A percentile compares a stretch with the other conserved stretches of the same genome.
phyloP scores from a whole-genome alignment of 805 yeast species.

The Wickerhamiella occidentalis region DNA sequence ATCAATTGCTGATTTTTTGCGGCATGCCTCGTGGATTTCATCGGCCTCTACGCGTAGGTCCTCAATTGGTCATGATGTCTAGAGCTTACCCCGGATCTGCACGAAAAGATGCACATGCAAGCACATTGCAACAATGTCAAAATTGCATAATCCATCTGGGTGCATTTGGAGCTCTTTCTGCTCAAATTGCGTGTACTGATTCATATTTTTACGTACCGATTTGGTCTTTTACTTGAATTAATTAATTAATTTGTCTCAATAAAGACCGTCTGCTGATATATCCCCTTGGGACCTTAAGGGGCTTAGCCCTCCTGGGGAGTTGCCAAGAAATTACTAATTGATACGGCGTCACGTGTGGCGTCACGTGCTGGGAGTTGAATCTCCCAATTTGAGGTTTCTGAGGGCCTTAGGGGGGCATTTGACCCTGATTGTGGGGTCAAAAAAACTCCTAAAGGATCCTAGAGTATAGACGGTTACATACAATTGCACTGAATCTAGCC shows the following conservation, averaged over 20 bases:
- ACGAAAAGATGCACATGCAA: not conserved
- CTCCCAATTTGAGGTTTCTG: not conserved
- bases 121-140: not conserved
- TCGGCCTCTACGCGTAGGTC: not conserved
- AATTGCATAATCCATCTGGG: not conserved
- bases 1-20: not conserved
- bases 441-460: constrained; percentile 1
- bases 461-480: no score
- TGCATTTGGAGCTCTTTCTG: not conserved
- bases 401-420: not conserved
- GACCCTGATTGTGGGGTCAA: not conserved
- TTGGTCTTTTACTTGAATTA: not conserved
- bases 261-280: no score
- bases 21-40: not conserved
- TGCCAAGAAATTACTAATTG: not conserved
- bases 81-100: not conserved
- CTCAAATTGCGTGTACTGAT: no score
- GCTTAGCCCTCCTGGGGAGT: not conserved
- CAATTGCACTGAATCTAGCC: no score
- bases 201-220: not conserved
- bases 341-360: not conserved
- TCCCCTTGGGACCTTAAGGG: not conserved
- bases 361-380: constrained; percentile 8
- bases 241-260: not conserved
- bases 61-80: not conserved